A percentile compares a stretch with the other conserved stretches of the same genome.
Conservation (phyloP, 2,329 filamentous ascomycete species). For the Dothideomycetes sp. region DNA sequence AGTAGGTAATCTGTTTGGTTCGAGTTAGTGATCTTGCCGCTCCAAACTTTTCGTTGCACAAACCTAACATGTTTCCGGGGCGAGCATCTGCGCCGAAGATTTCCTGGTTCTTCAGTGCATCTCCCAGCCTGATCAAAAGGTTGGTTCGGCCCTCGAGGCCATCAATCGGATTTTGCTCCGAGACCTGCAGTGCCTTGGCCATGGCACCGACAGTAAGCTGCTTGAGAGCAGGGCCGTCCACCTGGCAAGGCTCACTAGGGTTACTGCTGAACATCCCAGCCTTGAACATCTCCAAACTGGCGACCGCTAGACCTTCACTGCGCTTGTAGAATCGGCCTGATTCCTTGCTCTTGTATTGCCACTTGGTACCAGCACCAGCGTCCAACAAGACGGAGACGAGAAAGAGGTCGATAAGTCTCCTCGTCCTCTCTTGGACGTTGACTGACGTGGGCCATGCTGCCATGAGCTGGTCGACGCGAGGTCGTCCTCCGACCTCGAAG, state of each 20-base stretch:
- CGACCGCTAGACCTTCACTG: slow-evolving; percentile 77
- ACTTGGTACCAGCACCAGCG: slow-evolving; percentile 78
- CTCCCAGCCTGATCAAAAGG: slow-evolving; percentile 62
- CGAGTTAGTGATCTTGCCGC: slow-evolving; percentile 10
- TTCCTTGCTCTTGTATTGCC: slow-evolving; percentile 87
- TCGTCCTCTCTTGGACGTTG: slow-evolving; percentile 62
- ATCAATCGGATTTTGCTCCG: slow-evolving; percentile 66
- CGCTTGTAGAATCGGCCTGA: slow-evolving; percentile 72
- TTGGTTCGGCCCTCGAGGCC: slow-evolving; percentile 77
- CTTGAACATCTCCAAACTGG: slow-evolving; percentile 86
- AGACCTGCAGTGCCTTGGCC: slow-evolving; percentile 74
- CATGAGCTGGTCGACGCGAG: slow-evolving; percentile 60
- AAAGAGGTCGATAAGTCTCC: slow-evolving; percentile 67
- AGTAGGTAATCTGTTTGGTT: slow-evolving; percentile 69
- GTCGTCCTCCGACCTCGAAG: slow-evolving; percentile 68
- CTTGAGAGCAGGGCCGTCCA: slow-evolving; percentile 72
- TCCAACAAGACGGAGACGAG: slow-evolving; percentile 72
- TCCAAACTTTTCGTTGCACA: slow-evolving; percentile 15
- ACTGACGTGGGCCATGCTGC: slow-evolving; percentile 57
- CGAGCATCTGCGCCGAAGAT: slow-evolving; percentile 76
- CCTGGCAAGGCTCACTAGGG: slow-evolving; percentile 69
- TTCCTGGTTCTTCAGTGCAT: slow-evolving; percentile 67
- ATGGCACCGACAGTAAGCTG: slow-evolving; percentile 63
- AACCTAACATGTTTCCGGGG: slow-evolving; percentile 91
- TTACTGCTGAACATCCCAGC: slow-evolving; percentile 79